Evolutionary conservation across 495 filamentous ascomycete genomes (phyloP), one percentile per base, ranked within the genome.

Genomic region (Penicillium lagena): DNA sequence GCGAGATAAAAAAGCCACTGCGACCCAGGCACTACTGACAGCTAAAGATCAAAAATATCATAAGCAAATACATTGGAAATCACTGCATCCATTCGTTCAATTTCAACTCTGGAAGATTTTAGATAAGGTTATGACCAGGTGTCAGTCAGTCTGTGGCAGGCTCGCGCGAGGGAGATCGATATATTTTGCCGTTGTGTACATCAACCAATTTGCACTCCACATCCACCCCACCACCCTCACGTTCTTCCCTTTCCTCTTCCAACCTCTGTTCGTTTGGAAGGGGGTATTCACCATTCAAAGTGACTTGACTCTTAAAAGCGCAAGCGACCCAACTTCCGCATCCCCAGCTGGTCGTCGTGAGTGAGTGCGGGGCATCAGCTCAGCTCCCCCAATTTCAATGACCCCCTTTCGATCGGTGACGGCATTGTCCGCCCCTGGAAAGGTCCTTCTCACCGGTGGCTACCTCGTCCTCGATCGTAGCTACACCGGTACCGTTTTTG

Each of bases 401-500:
- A 37, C 49, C 22, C 45, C 53, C 17, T 40, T 39, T 47, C 49
- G 55, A 17, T 38, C 58, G 27, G 47, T 61, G 35, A 71, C 72
- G 42, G 89, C 87, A 54, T 76, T 94, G 51, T 96, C 91, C 49
- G 90, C 94, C 2, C 93, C 93, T 15, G 93, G 93, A 39, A 98
- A 98, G 69, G 94, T 98, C 35, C 77, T 98, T 37, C 76, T 98
- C 12, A 88, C 90, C 39, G 93, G 93, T 33, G 93, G 93, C 35
- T 98, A 96, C 59, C 82, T 98, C 10, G 89, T 96, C 8, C 82
- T 98, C 15, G 94, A 97, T 68, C 81, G 86, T 40, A 72, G 76
- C 33, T 90, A 95, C 58, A 90, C 87, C 2, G 94, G 83, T 9
- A 80, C 95, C 12, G 91, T 97, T 7, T 95, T 96, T 62, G 93